Base-by-base conservation (phyloP, 768 basidiomycete genomes). In the Boletus huronensis region DNA sequence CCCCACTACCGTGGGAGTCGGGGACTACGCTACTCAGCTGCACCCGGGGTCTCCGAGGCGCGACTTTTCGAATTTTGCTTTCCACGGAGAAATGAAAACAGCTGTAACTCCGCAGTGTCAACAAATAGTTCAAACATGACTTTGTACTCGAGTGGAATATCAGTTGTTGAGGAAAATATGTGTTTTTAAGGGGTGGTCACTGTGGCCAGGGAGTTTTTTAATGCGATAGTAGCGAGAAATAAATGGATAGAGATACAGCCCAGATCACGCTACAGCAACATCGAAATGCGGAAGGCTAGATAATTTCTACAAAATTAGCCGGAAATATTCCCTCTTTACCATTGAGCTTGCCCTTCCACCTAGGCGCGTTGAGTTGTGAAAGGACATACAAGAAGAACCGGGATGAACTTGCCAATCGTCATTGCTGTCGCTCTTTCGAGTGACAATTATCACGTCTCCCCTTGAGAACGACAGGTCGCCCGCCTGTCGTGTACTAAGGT, bases 241-340 rank as follows among this genome's bases (percentile, higher is more conserved):
- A 13, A 34, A 53, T 32, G 53, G 35, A 53, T 40, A 42, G 5
- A 39, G 7, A 53, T 42, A 55, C 50, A 58, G 4, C 14, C 40
- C 35, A 55, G 23, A 49, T 39, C 44, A 54, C 16, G 35, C 40
- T 45, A 48, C 46, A 48, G 13, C 14, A 49, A 29, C 1, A 26
- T 10, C 9, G 3, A 39, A 19, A 38, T 19, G 32, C 25, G 14
- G 21, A 52, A 13, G 11, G 16, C 56, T 65, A 79, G 26, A 77
- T 71, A 53, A 90, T 69, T 65, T 90, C 87, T n/a, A 90, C 87
- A 62, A 89, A 90, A 67, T 91, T 91, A 16, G 90, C 90, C 32
- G 90, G 90, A 68, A 93, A 92, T 42, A 86, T 79, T 0, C 90
- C 90, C 59, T 81, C 74, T 36, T 76, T 68, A 16, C 78, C 79